A percentile compares a stretch with the other conserved stretches of the same genome.
Conservation (phyloP, 805 yeast genomes). For the Candida pseudoglaebosa region DNA sequence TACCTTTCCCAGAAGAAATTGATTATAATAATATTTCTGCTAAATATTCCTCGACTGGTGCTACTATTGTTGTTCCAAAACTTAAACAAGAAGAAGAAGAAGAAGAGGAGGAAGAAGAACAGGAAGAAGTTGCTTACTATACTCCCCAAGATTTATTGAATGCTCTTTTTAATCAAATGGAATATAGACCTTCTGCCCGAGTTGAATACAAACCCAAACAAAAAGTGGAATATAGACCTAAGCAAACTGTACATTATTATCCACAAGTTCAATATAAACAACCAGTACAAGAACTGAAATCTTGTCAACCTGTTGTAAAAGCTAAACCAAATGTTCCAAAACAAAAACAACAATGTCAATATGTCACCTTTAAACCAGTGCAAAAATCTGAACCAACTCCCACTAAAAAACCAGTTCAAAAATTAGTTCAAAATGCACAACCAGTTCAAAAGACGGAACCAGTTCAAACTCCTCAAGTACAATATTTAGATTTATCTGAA, state of each 20-base stretch:
- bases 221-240: not conserved
- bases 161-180: not conserved
- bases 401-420: too few relatives aligned
- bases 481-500: not conserved
- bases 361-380: not conserved
- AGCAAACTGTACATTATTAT: too few relatives aligned
- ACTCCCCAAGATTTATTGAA: not conserved
- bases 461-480: not conserved
- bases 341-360: not conserved
- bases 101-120: not conserved
- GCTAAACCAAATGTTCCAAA: too few relatives aligned
- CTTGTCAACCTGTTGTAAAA: not conserved
- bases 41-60: not conserved
- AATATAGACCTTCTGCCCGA: too few relatives aligned
- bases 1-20: constrained; percentile 1
- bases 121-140: not conserved
- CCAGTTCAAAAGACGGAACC: too few relatives aligned
- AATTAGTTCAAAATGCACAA: too few relatives aligned
- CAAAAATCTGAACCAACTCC: not conserved
- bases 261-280: not conserved
- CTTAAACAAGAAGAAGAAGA: constrained; percentile 1
- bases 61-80: not conserved
- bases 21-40: constrained; percentile 1
- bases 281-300: too few relatives aligned
- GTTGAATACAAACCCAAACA: not conserved